Conservation (phyloP, 2,329 filamentous ascomycete species). For the Dissoconium aciculare region DNA sequence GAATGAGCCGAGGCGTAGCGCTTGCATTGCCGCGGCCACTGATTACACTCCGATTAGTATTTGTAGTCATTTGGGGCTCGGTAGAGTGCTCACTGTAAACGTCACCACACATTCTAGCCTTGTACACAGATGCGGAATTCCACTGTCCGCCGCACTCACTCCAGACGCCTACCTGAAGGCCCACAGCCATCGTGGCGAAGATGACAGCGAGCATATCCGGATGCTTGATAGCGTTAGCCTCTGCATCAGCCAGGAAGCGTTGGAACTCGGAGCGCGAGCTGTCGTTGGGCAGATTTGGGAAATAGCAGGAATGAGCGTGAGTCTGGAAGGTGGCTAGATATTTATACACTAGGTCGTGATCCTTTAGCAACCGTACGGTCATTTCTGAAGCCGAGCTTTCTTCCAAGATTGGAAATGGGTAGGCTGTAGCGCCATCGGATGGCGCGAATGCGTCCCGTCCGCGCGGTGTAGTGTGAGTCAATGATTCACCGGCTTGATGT, state of each 20-base stretch:
- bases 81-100: constrained; percentile 27
- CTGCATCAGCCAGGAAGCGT: constrained; percentile 29
- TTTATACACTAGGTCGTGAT: constrained; percentile 26
- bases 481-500: constrained; percentile 28
- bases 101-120: constrained; percentile 26
- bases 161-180: constrained; percentile 32
- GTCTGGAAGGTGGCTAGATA: constrained; percentile 30
- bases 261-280: constrained; percentile 31
- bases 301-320: constrained; percentile 30
- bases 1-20: constrained; percentile 34
- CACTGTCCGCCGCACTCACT: constrained; percentile 28
- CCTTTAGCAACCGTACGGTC: constrained; percentile 26
- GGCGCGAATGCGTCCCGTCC: constrained; percentile 28
- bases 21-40: constrained; percentile 38
- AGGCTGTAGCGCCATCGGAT: constrained; percentile 20
- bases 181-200: constrained; percentile 34
- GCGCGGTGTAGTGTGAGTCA: constrained; percentile 28
- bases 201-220: constrained; percentile 36
- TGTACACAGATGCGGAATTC: constrained; percentile 24
- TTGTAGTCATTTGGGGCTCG: constrained; percentile 7
- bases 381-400: constrained; percentile 12
- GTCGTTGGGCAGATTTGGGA: constrained; percentile 32
- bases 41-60: not conserved
- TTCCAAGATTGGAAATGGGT: constrained; percentile 33
- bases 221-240: constrained; percentile 29